phyloP scores from a whole-genome alignment of 2,329 filamentous ascomycete genomes.

The Hymenotorrendiella dingleyae region DNA sequence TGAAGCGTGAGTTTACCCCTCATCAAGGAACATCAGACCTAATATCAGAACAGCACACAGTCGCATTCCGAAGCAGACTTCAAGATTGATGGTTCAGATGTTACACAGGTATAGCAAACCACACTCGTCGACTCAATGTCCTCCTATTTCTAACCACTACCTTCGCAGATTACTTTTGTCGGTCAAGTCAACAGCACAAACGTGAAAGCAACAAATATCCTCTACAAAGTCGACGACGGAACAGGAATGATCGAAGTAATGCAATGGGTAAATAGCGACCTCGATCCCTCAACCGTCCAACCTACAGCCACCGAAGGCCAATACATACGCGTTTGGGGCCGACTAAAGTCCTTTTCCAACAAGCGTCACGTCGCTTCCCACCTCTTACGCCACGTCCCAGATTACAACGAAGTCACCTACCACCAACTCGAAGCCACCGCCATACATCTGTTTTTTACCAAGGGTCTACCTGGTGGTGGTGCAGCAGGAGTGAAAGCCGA shows the following conservation, averaged over 20 bases:
- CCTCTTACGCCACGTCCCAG: constrained; percentile 70
- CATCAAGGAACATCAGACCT: constrained; percentile 5
- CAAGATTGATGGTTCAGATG: constrained; percentile 70
- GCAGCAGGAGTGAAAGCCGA: constrained; percentile 34
- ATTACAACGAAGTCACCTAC: constrained; percentile 90
- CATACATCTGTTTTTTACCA: constrained; percentile 78
- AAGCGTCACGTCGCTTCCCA: constrained; percentile 77
- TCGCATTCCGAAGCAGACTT: constrained; percentile 71
- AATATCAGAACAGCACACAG: constrained; percentile 42
- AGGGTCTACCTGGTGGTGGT: constrained; percentile 47
- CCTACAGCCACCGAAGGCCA: constrained; percentile 60
- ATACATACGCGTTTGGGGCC: constrained; percentile 82
- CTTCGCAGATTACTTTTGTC: constrained; percentile 74
- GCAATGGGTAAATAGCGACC: constrained; percentile 60
- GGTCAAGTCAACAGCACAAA: constrained; percentile 86
- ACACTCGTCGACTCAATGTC: background rate
- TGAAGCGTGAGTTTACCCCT: constrained; percentile 47
- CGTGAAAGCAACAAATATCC: constrained; percentile 84
- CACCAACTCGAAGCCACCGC: constrained; percentile 87
- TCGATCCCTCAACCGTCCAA: constrained; percentile 37
- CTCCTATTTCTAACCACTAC: constrained; percentile 3
- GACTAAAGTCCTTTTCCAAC: constrained; percentile 76
- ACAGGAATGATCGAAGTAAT: constrained; percentile 90
- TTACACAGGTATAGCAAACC: constrained; percentile 47
- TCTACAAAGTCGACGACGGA: constrained; percentile 90